Base-by-base conservation (phyloP, 1,139 yeast genomes). In the Meyerozyma smithsonii region DNA sequence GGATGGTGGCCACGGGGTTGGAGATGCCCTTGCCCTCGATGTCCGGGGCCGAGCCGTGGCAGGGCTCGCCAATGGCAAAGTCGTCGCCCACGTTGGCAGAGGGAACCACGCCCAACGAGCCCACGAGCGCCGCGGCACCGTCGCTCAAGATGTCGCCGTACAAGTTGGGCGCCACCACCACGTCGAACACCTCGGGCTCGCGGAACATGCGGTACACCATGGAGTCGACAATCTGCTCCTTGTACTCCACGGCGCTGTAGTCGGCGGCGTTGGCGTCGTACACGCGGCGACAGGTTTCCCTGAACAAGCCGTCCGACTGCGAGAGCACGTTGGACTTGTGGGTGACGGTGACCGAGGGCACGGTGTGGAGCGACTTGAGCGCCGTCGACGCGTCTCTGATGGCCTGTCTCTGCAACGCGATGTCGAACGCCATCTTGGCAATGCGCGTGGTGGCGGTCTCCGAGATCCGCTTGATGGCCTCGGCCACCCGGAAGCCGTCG, bases 121-220 rank as follows among this genome's bases (percentile, higher is more conserved):
- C 98, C 36, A 92, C 98, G 46, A 92, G 77, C 20, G 98, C 98
- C 54, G 98, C 98, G 42, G 98, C 98, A 65, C 98, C 98, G 60
- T 92, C 98, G 52, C 96, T 85, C 54, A 94, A 74, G 53, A 92
- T 89, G 64, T 92, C 98, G 62, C 98, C 98, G 64, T 92, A 92
- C 62, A 92, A 76, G 75, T 94, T 92, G 56, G 98, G 98, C 46
- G 97, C 98, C 41, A 92, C 98, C 32, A 92, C 94, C 43, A 94
- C 98, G 59, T 92, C 98, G 56, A 92, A 92, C 61, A 85, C 82
- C 59, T 89, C 90, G 39, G 98, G 98, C 66, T 92, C 97, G 66
- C 97, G 82, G 81, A 92, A 92, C 90, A 92, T 80, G 64, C 96
- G 80, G 79, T 92, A 92, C 44, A 92, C 98, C 98, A 94, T 92